Evolutionary conservation across 2,329 filamentous ascomycete genomes (phyloP), one percentile per base, ranked within the genome.

Genomic region (Escovopsis sp.): DNA sequence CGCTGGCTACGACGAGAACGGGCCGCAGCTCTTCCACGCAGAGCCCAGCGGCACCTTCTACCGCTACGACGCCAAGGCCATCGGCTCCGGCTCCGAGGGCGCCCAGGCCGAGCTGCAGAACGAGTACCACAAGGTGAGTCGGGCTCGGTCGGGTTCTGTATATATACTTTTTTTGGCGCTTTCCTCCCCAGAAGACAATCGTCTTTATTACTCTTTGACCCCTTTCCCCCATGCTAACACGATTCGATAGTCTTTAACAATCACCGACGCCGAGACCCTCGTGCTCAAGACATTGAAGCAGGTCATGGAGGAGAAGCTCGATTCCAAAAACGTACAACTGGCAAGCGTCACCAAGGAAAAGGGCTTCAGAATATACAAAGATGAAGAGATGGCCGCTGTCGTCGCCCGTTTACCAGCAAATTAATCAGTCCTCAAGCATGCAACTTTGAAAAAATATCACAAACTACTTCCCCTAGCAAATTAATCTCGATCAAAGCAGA

Each of bases 301-400:
- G 69, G 91, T 98, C 53, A 98, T 98, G 91, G 91, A 98, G 69
- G 91, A 98, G 78, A 98, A 98, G 72, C 74, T 98, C 47, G 91
- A 98, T 62, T 77, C 87, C 50, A 98, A 98, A 77, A 98, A 98
- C 60, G 91, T 98, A 51, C 91, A 98, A 70, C 67, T 98, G 53
- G 91, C 91, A 42, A 96, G 89, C 60, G 91, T 98, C 45, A 98
- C 91, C 49, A 94, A 88, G 73, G 89, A 95, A 52, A 89, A 85
- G 67, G 91, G 91, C 44, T 98, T 98, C 75, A 82, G 86, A 69
- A 95, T 98, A 78, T 98, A 98, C 72, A 83, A 81, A 45, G 91
- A 98, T 56, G 86, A 89, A 58, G 89, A 96, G 70, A 98, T 98
- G 91, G 85, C 85, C 46, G 74, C 78, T 38, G 87, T 94, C 47